Base-by-base conservation (phyloP, 1,139 yeast species). In the Protomyces inouyei region DNA sequence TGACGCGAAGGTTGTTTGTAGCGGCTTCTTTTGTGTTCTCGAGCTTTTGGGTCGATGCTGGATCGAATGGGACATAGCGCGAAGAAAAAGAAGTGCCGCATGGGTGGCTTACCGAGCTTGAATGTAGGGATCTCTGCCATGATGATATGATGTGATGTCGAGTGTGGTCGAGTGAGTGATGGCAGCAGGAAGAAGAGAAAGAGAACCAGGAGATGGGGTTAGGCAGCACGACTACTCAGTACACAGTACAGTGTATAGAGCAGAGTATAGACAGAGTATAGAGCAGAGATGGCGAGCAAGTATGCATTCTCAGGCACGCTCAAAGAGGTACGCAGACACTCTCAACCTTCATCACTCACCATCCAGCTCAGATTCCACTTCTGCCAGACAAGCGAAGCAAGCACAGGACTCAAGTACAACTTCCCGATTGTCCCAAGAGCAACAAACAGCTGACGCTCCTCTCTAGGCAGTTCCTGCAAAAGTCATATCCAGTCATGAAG, bases 291-390 rank as follows among this genome's bases (percentile, higher is more conserved):
- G 85, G 79, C 86, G 54, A 72, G 79, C 66, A 85, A 83, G 74
- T 82, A 82, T 73, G 81, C 82, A 59, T 78, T 87, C 68, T 88
- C 92, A 54, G 78, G 79, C 67, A 82, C 88, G 35, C 81, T 88
- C 70, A 87, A 81, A 38, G 66, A 64, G 64, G 66, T 64, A 36
- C 14, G 60, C 14, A 55, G 46, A n/a, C 14, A 14, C 9, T 21
- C 56, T 10, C 14, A 40, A 55, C n/a, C 25, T n/a, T 21, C 21
- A 12, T 21, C 36, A 52, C 18, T 52, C n/a, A 25, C 25, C n/a
- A 25, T 74, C 95, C 95, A 88, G 78, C 80, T 88, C 72, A 83
- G 95, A 75, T 87, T 88, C 76, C 89, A 87, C 73, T 81, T 88
- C 69, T 85, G 90, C 61, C 95, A 87, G 76, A 82, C 88, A 36